Evolutionary conservation across 225 moss, liverwort and hornwort species (phyloP).

Genomic region (Bryum argenteum): DNA sequence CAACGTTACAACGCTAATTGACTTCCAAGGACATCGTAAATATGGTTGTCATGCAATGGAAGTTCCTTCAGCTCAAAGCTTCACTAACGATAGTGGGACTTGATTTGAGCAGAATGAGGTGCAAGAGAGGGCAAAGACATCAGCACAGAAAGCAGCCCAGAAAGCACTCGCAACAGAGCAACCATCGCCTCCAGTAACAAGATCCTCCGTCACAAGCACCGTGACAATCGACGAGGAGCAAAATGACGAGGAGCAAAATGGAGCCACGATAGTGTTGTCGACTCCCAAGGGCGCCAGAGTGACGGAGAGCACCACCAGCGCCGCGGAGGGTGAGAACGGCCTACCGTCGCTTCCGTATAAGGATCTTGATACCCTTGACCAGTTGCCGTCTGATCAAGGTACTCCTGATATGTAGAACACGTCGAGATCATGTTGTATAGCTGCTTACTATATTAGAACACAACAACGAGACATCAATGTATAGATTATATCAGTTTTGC

Average conservation of each 20-base stretch:
- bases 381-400: slow-evolving; percentile 40
- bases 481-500: too few relatives aligned
- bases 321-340: slow-evolving; percentile 40
- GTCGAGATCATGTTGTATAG: slow-evolving; percentile 29
- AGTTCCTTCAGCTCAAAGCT: too few relatives aligned
- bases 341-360: slow-evolving; percentile 60
- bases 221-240: slow-evolving; percentile 18
- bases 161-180: slow-evolving; percentile 49
- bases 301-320: slow-evolving; percentile 44
- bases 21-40: background rate
- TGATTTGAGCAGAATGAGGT: slow-evolving; percentile 78
- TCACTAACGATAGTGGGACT: background rate
- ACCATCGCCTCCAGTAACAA: slow-evolving; percentile 23
- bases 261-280: slow-evolving; percentile 1
- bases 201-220: slow-evolving; percentile 18
- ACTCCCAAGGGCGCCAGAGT: slow-evolving; percentile 26
- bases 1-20: too few relatives aligned
- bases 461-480: too few relatives aligned
- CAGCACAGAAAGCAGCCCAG: slow-evolving; percentile 70
- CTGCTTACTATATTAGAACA: background rate
- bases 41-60: background rate
- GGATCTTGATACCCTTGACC: slow-evolving; percentile 45
- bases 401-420: slow-evolving; percentile 43
- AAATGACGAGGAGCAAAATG: slow-evolving; percentile 30
- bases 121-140: slow-evolving; percentile 74